A percentile compares a stretch with the other conserved stretches of the same genome.
Conservation (phyloP, 2,329 filamentous ascomycete species). For the Cadophora malorum region DNA sequence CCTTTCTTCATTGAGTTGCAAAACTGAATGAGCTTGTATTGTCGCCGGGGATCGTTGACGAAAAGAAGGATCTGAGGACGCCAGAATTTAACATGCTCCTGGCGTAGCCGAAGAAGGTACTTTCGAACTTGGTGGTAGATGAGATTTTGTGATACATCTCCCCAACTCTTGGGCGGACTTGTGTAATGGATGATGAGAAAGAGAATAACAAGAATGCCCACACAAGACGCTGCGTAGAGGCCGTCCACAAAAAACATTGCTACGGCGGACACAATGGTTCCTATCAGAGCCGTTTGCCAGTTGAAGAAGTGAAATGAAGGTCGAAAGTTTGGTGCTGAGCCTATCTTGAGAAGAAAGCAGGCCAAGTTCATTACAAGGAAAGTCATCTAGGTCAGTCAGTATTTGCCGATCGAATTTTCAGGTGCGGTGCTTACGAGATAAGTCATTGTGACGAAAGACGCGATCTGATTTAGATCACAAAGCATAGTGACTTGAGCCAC, state of each 20-base stretch:
- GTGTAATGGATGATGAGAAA: conserved; percentile 88
- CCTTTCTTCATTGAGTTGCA: conserved; percentile 93
- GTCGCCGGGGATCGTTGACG: conserved; percentile 80
- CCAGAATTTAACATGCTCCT: conserved; percentile 95
- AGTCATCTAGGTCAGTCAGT: conserved; percentile 66
- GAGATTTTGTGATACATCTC: conserved; percentile 86
- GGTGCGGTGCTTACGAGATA: conserved; percentile 65
- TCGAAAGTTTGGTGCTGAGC: conserved; percentile 86
- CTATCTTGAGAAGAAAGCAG: conserved; percentile 85
- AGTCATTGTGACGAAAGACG: conserved; percentile 88
- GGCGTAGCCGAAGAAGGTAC: conserved; percentile 80
- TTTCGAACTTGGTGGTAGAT: conserved; percentile 91
- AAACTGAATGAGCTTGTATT: conserved; percentile 86
- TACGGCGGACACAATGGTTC: conserved; percentile 75
- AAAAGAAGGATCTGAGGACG: conserved; percentile 85
- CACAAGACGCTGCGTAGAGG: conserved; percentile 77
- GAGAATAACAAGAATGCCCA: conserved; percentile 75
- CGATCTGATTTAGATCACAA: conserved; percentile 85
- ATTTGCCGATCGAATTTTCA: background rate
- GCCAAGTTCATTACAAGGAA: conserved; percentile 89
- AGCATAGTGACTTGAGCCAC: conserved; percentile 82
- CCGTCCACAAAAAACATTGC: conserved; percentile 85
- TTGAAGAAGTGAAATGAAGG: conserved; percentile 90
- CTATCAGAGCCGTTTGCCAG: conserved; percentile 79
- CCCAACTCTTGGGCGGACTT: conserved; percentile 86